Base-by-base conservation (phyloP, 108 stramenopile genomes). In the Cylindrotheca fusiformis region DNA sequence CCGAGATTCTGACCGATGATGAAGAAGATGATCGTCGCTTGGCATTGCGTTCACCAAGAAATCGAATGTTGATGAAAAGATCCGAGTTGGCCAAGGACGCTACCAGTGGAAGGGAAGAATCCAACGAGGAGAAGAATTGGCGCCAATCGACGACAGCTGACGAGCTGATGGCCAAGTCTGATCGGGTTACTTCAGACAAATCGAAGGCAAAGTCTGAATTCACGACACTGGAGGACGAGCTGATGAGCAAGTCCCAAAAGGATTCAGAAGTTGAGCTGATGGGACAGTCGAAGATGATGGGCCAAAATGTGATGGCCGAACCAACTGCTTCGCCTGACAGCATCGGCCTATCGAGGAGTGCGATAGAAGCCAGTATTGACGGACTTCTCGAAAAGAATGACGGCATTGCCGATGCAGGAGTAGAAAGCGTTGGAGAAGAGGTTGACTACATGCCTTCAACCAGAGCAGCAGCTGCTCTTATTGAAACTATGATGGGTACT, bases 401-500 rank as follows among this genome's bases (percentile, higher is more conserved):
- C 36, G 14, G 14, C 36, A 14, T 10, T 6, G 10, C 6, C 6
- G 36, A 41, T 10, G 36, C 36, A 6, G 36, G 14, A 41, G 36
- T 10, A 41, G 36, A 41, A 14, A 41, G 10, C 14, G 36, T 41
- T 6, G 36, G 36, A 41, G 36, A 41, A 41, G 36, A 41, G 36
- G 36, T 41, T 41, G 36, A 41, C 36, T 41, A 41, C 36, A 41
- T 41, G 36, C 36, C 36, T 6, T 41, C 36, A 41, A 41, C 36
- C 6, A 41, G 36, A 41, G 36, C 36, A 41, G 36, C 36, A 10
- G 36, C 36, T 41, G 6, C 36, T 41, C 36, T 41, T 6, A 41
- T 41, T 41, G 36, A 41, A 41, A 10, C 36, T 14, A 41, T 41
- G 36, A 41, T 41, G 36, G 36, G 36, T 41, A 41, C 10, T 14